Evolutionary conservation across 371 early-diverging fungal species (phyloP).

Genomic region (Syncephalis fuscata): DNA sequence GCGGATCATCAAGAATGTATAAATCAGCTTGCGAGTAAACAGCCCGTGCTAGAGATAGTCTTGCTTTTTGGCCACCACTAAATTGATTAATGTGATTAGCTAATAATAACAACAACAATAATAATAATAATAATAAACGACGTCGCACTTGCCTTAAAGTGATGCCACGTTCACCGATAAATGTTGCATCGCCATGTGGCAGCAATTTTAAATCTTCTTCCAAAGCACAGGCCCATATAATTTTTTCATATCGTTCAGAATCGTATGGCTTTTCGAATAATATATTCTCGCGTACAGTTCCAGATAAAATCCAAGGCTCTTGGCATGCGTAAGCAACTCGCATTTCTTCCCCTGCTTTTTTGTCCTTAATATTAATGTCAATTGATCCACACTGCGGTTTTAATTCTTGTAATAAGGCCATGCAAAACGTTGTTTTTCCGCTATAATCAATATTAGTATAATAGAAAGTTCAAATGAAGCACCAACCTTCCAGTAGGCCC

Average conservation of each 20-base stretch:
- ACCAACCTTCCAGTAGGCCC: conserved; percentile 56
- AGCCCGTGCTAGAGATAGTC: conserved; percentile 22
- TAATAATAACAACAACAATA: too few species aligned
- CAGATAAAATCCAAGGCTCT: conserved; percentile 84
- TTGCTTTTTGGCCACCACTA: conserved; percentile 76
- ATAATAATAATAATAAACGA: too few species aligned
- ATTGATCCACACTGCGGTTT: conserved; percentile 49
- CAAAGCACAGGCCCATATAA: conserved; percentile 28
- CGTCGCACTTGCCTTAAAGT: not conserved
- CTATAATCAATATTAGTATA: too few species aligned
- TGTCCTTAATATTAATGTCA: conserved; percentile 33
- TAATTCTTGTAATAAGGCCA: conserved; percentile 44
- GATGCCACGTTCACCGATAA: conserved; percentile 74
- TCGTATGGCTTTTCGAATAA: conserved; percentile 78
- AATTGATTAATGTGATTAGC: too few species aligned
- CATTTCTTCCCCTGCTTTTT: too few species aligned
- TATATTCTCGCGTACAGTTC: conserved; percentile 81
- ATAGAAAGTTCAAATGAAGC: too few species aligned
- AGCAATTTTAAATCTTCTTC: conserved; percentile 49
- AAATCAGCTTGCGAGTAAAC: conserved; percentile 30
- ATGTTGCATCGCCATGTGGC: conserved; percentile 57
- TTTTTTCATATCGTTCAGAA: conserved; percentile 25
- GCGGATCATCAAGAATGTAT: conserved; percentile 53
- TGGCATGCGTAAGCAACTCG: conserved; percentile 82
- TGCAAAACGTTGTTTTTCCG: conserved; percentile 71